Conservation (phyloP, 2,329 filamentous ascomycete species). For the Parastagonospora avenae region DNA sequence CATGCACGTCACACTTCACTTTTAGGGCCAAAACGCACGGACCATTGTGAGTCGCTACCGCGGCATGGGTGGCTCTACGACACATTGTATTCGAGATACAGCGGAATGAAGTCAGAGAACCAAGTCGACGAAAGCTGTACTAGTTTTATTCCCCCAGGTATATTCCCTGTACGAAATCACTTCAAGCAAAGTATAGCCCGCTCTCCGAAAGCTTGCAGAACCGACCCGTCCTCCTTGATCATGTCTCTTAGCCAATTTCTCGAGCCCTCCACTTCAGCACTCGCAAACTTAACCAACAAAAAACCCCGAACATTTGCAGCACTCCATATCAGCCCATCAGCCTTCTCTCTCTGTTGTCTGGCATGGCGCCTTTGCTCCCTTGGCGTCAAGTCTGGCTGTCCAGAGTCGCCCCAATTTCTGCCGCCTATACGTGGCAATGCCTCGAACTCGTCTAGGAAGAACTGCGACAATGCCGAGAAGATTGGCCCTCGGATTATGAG, state of each 20-base stretch:
- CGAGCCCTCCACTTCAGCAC: conserved; percentile 78
- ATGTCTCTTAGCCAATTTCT: conserved; percentile 79
- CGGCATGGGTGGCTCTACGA: too few species aligned
- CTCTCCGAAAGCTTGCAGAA: conserved; percentile 75
- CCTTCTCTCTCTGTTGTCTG: conserved; percentile 63
- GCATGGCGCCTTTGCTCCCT: conserved; percentile 57
- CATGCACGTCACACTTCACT: conserved; percentile 23
- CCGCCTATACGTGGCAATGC: conserved; percentile 80
- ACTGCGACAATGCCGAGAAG: conserved; percentile 68
- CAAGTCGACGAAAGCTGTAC: too few species aligned
- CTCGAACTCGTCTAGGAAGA: conserved; percentile 80
- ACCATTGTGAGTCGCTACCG: not conserved
- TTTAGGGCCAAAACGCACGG: conserved; percentile 10
- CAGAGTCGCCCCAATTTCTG: conserved; percentile 68
- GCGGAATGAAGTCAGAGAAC: too few species aligned
- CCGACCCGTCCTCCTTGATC: conserved; percentile 74
- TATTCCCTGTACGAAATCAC: conserved; percentile 6
- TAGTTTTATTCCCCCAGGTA: too few species aligned
- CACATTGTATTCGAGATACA: too few species aligned
- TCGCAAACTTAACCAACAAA: conserved; percentile 89
- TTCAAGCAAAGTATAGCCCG: conserved; percentile 73
- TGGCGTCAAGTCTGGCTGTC: conserved; percentile 41
- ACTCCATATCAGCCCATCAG: conserved; percentile 44
- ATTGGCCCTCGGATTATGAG: conserved; percentile 78
- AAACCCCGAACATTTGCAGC: conserved; percentile 61